These are phyloP conservation scores for Ormosia semicastrata DNA, from an alignment of 306 rosid genomes.

Conservation along the genomic window DNA sequence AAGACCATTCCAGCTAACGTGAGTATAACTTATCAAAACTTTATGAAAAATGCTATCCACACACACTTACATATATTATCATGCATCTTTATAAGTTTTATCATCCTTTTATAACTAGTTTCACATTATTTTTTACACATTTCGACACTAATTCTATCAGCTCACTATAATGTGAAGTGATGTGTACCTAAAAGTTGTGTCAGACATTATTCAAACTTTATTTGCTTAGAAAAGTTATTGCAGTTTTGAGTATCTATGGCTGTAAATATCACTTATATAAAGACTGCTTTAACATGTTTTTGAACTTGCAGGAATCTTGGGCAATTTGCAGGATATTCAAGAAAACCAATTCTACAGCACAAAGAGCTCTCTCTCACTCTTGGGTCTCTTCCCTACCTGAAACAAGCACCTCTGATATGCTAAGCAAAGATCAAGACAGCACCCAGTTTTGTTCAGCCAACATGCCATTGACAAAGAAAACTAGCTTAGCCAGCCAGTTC, in stretches of 20 bases:
- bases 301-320: slow-evolving; percentile 74
- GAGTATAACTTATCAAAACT: background rate
- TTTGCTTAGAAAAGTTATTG: no score
- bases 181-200: no score
- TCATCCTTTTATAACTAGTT: no score
- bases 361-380: slow-evolving; percentile 71
- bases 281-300: background rate
- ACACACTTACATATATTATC: no score
- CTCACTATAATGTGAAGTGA: no score
- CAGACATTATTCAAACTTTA: no score
- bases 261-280: no score
- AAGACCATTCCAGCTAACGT: slow-evolving; percentile 62
- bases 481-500: slow-evolving; percentile 38
- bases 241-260: no score
- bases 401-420: slow-evolving; percentile 36
- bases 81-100: no score
- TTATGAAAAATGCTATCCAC: no score
- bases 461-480: slow-evolving; percentile 40
- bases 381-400: slow-evolving; percentile 60
- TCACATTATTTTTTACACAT: no score
- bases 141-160: no score
- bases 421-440: slow-evolving; percentile 28
- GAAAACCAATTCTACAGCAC: slow-evolving; percentile 74
- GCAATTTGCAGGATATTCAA: slow-evolving; percentile 92
- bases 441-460: slow-evolving; percentile 42